Conservation (phyloP, 495 filamentous ascomycete genomes). For the Lineolata rhizophorae region DNA sequence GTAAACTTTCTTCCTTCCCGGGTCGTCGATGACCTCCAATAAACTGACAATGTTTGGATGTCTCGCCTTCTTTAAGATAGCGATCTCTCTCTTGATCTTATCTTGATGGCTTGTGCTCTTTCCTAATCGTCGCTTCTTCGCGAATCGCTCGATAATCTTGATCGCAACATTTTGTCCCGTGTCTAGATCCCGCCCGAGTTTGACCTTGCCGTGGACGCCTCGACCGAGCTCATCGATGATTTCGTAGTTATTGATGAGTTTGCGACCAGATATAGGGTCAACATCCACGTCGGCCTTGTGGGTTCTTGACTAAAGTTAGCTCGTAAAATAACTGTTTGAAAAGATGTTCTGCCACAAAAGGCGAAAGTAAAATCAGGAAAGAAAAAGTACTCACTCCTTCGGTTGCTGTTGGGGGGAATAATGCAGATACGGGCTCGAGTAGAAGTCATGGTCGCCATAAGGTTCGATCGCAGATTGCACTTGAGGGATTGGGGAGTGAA, state of each 20-base stretch:
- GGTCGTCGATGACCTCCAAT: slow-evolving; percentile 94
- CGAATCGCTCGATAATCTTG: slow-evolving; percentile 94
- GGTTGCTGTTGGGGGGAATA: slow-evolving; percentile 19
- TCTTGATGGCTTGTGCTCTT: slow-evolving; percentile 54
- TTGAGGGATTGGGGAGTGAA: slow-evolving; percentile 10
- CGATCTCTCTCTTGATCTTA: slow-evolving; percentile 92
- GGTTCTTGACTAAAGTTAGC: slow-evolving; percentile 28
- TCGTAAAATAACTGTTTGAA: too few relatives aligned
- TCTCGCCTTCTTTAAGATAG: slow-evolving; percentile 91
- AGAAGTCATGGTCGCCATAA: slow-evolving; percentile 14
- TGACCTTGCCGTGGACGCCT: slow-evolving; percentile 48
- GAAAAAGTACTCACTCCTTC: slow-evolving; percentile 13
- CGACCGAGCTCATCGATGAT: slow-evolving; percentile 89
- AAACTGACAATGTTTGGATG: slow-evolving; percentile 90
- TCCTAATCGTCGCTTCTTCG: slow-evolving; percentile 78
- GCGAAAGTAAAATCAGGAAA: neutral
- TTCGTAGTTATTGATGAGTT: slow-evolving; percentile 92
- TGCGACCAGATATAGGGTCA: slow-evolving; percentile 70
- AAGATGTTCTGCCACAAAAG: too few relatives aligned
- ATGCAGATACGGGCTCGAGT: slow-evolving; percentile 21
- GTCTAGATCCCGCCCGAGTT: slow-evolving; percentile 41
- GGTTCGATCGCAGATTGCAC: slow-evolving; percentile 3
- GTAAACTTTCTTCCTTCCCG: slow-evolving; percentile 89
- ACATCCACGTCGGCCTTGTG: slow-evolving; percentile 76
- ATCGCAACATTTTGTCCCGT: slow-evolving; percentile 44